Conservation (phyloP, 805 yeast species). For the Cyberlindnera amylophila region DNA sequence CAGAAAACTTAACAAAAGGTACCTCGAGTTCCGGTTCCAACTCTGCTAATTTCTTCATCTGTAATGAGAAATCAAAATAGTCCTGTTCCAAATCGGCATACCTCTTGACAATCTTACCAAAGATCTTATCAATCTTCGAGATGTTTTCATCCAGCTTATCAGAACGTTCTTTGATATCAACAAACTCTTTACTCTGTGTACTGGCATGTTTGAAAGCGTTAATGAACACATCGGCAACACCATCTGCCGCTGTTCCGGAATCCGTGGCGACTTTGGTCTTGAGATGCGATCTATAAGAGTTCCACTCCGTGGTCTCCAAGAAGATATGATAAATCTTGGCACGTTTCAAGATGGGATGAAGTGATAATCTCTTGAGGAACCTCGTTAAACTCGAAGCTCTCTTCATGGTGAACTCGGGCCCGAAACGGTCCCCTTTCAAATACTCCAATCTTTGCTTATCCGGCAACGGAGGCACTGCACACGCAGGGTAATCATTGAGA, state of each 20-base stretch:
- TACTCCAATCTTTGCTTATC: conserved; percentile 89
- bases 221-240: conserved; percentile 86
- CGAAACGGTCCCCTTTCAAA: conserved; percentile 89
- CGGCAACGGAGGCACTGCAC: conserved; percentile 90
- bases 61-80: conserved; percentile 65
- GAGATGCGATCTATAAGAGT: conserved; percentile 56
- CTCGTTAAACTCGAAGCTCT: conserved; percentile 77
- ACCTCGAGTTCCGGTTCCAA: conserved; percentile 42
- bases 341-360: conserved; percentile 68
- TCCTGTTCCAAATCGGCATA: conserved; percentile 73
- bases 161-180: conserved; percentile 76
- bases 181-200: conserved; percentile 68
- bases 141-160: conserved; percentile 84
- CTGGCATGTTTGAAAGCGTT: conserved; percentile 84
- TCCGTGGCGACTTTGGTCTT: conserved; percentile 31
- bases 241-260: conserved; percentile 41
- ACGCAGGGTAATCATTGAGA: conserved; percentile 74
- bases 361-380: conserved; percentile 67
- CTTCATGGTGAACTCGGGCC: conserved; percentile 76
- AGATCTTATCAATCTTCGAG: conserved; percentile 71
- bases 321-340: conserved; percentile 70
- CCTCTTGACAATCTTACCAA: conserved; percentile 65
- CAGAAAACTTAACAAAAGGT: conserved; percentile 41
- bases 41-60: conserved; percentile 62
- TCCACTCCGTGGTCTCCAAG: conserved; percentile 72